Evolutionary conservation across 352 stramenopile species (phyloP), one percentile per base, ranked within the genome.

Genomic region (Albugo candida): DNA sequence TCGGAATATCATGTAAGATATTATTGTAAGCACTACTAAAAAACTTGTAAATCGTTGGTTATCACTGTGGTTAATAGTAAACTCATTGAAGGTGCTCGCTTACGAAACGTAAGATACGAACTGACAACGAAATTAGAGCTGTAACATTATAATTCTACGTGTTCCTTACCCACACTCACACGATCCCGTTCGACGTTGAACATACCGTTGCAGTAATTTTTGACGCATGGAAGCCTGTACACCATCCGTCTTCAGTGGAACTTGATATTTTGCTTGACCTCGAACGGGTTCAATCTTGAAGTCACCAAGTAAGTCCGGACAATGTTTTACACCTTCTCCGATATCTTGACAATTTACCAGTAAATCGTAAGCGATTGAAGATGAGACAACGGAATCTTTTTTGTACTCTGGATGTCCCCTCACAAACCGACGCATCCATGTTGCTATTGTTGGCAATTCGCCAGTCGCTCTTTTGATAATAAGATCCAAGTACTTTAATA

Each of bases 381-480:
- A 70, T 39, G 71, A 64, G 47, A 88, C 72, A 48, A 83, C 69
- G 49, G 92, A 98, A 65, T 98, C 95, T 50, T 95, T 74, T 31
- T 75, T 76, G 71, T 99, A 99, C 54, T 94, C 87, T 10, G 88
- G 79, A 57, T 99, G 95, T 16, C 65, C 71, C 36, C 68, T 60
- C 19, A 99, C 88, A 64, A 97, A 99, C 46, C 94, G 84, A 46
- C 95, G 74, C 61, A 98, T 96, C 91, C 91, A 99, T 13, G 86
- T 95, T 19, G 95, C 95, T 19, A 93, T 82, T 17, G 95, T 99
- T 3, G 94, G 64, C n/a, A 98, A 64, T 58, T 97, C 84, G 27
- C 95, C 95, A 24, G 77, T 97, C 5, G 93, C 81, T 45, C 93
- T 80, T 59, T 96, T 95, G 49, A 80, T 68, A 52, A 98, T 96